Conservation (phyloP, 164 flowering plant genomes). For the Saururus chinensis region DNA sequence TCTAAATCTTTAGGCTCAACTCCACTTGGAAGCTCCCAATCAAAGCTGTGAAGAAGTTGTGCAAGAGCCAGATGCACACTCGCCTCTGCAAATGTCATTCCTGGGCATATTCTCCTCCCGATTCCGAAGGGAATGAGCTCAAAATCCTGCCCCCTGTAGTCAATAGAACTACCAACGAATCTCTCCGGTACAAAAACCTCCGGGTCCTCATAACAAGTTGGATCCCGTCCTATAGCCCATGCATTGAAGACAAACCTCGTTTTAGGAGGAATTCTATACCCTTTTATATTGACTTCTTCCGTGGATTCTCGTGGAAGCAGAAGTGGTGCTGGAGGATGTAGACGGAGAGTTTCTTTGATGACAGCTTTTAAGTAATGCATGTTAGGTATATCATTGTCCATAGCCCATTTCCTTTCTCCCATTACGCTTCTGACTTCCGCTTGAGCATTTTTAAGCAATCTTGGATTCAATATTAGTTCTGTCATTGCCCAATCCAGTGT, state of each 20-base stretch:
- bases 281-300: background rate
- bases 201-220: background rate
- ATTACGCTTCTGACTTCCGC: slow-evolving; percentile 3
- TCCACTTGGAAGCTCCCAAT: slow-evolving; percentile 5
- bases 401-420: background rate
- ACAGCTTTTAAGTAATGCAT: slow-evolving; percentile 1
- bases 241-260: slow-evolving; percentile 1
- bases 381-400: background rate
- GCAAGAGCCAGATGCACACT: slow-evolving; percentile 6
- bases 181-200: slow-evolving; percentile 42
- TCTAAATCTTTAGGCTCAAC: slow-evolving; percentile 1
- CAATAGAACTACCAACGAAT: slow-evolving; percentile 29
- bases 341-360: background rate
- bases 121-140: slow-evolving; percentile 17
- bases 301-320: slow-evolving; percentile 1
- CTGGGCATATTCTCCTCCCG: slow-evolving; percentile 7
- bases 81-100: slow-evolving; percentile 3
- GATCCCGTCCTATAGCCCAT: background rate
- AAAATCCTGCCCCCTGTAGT: slow-evolving; percentile 35
- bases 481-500: background rate
- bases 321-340: slow-evolving; percentile 1
- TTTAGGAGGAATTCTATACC: background rate
- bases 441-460: background rate
- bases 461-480: slow-evolving; percentile 2
- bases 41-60: slow-evolving; percentile 2